A percentile compares a stretch with the other conserved stretches of the same genome.
These are phyloP conservation scores for Huntiella bhutanensis DNA, from an alignment of 2,329 filamentous ascomycete genomes.

Conservation along the genomic window DNA sequence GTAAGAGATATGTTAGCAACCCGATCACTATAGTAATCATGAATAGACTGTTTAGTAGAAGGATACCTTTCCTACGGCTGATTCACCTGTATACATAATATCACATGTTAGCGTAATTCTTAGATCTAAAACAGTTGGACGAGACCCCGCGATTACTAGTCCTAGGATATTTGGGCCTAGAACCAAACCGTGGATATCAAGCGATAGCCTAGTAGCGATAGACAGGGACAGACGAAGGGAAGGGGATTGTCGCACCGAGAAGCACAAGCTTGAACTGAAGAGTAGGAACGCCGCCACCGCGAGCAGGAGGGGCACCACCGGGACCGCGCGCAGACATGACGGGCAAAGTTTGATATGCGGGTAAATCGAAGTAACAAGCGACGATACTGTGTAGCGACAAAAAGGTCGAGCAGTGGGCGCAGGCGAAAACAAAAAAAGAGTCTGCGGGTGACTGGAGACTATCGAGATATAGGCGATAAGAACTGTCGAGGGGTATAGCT, in stretches of 20 bases:
- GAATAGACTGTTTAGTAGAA: neutral
- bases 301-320: conserved; percentile 30
- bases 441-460: neutral
- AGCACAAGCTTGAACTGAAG: conserved; percentile 98
- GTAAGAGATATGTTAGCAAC: conserved; percentile 14
- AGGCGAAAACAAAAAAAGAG: neutral
- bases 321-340: conserved; percentile 66
- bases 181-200: conserved; percentile 1
- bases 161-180: too few species aligned
- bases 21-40: neutral
- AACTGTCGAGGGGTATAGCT: too few species aligned
- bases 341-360: conserved; percentile 10
- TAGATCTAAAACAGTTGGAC: too few species aligned
- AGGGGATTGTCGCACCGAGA: conserved; percentile 46
- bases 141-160: too few species aligned
- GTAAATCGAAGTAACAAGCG: neutral
- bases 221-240: neutral
- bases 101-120: conserved; percentile 20
- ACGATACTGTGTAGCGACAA: neutral
- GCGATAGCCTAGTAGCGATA: too few species aligned
- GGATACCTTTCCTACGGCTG: conserved; percentile 87
- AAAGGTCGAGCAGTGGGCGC: neutral
- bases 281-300: conserved; percentile 61
- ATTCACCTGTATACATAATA: conserved; percentile 44
- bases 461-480: too few species aligned